Base-by-base conservation (phyloP, 306 rosid genomes). In the Bauhinia variegata region DNA sequence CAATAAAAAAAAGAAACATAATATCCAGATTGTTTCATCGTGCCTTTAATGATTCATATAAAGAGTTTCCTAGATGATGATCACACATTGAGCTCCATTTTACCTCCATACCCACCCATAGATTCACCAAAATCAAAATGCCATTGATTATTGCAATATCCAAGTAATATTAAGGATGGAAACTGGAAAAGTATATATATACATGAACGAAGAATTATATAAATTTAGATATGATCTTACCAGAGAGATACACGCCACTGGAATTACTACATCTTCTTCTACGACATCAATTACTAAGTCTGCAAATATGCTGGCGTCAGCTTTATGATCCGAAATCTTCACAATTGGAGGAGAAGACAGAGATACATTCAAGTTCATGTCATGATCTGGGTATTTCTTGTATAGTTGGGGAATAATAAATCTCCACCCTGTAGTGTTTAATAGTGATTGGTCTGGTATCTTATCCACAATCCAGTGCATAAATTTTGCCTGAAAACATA, bases 341-440 rank as follows among this genome's bases (percentile, higher is more conserved):
- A 88, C 75, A 59, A 61, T 70, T 1, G 97, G 97, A 67, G 97
- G 87, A 67, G 90, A 86, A 70, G 88, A 75, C 41, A 93, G 83
- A 41, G 96, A 79, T 67, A 93, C 61, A 49, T 89, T 93, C 85
- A 93, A 84, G 72, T 87, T 82, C 95, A 89, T 86, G 61, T 83
- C 73, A 67, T 80, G 87, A 76, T 89, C 84, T 28, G 97, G 98
- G 72, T 89, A 93, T 75, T 89, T 93, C 86, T 74, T 84, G 88
- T 89, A 93, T 38, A 93, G 79, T 64, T 89, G 97, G 65, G 96
- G 98, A 78, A 93, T 54, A 54, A 93, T 77, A 78, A 83, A 89
- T 93, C 93, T 89, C 96, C 96, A 93, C 70, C 85, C 97, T 48
- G 93, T 95, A 12, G 96, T 93, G 82, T 87, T 93, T 74, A 89